Evolutionary conservation across 352 stramenopile species (phyloP).

Genomic region (Phytophthora foliorum): DNA sequence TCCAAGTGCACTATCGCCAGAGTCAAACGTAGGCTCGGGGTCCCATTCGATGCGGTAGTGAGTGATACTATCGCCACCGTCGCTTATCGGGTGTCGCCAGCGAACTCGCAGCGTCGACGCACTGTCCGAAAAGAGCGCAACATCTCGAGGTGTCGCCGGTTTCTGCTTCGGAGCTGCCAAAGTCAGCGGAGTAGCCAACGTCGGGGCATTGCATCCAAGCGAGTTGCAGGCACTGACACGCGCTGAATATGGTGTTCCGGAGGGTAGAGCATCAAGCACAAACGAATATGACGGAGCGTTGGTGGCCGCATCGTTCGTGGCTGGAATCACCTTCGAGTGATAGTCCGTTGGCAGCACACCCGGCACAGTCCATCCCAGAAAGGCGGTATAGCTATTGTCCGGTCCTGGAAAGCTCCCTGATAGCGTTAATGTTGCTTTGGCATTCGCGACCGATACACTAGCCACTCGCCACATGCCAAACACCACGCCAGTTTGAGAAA

Average conservation of each 20-base stretch:
- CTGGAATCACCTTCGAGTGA: slow-evolving; percentile 48
- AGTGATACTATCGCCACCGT: slow-evolving; percentile 93
- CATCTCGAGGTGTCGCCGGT: slow-evolving; percentile 81
- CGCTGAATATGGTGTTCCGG: slow-evolving; percentile 87
- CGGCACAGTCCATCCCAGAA: slow-evolving; percentile 74
- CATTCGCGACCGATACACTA: slow-evolving; percentile 32
- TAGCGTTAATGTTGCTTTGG: slow-evolving; percentile 62
- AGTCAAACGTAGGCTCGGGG: slow-evolving; percentile 82
- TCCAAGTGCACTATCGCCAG: slow-evolving; percentile 43
- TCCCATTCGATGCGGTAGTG: slow-evolving; percentile 98
- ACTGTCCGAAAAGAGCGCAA: slow-evolving; percentile 79
- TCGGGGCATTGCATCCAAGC: slow-evolving; percentile 90
- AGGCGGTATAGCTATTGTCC: slow-evolving; percentile 46
- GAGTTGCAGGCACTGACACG: slow-evolving; percentile 92
- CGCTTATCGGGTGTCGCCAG: slow-evolving; percentile 90
- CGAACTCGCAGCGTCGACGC: slow-evolving; percentile 85
- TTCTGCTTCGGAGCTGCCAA: slow-evolving; percentile 88
- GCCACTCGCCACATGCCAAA: slow-evolving; percentile 59
- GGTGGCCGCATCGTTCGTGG: neutral
- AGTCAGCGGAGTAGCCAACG: slow-evolving; percentile 74
- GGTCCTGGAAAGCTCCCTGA: slow-evolving; percentile 50
- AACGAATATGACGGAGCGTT: slow-evolving; percentile 26
- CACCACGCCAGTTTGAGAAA: slow-evolving; percentile 44
- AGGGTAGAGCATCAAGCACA: slow-evolving; percentile 51
- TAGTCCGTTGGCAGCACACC: slow-evolving; percentile 65